Base-by-base conservation (phyloP, 2,329 filamentous ascomycete species). In the Plenodomus lindquistii region DNA sequence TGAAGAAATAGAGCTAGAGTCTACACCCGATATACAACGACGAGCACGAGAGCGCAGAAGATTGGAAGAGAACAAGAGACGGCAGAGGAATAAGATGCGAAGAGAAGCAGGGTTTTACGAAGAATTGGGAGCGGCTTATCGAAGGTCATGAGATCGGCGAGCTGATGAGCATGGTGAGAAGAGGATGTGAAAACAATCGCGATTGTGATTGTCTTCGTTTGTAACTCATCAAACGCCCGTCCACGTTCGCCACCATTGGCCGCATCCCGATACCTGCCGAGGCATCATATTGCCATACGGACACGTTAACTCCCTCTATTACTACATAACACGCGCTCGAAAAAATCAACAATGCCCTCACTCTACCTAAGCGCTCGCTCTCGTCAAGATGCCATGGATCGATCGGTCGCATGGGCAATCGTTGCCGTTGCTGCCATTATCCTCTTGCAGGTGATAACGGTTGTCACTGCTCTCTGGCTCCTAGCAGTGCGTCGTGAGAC, bases 401-500 rank as follows among this genome's bases (percentile, higher is more conserved):
- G 41, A 45, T 18, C 46, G 1, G 47, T 54, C 3, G 17, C 50
- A 31, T 44, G 35, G 36, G 16, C 47, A 21, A 4, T 54, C 11
- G 9, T 48, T 22, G 21, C 10, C n/a, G 46, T 59, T 2, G 11
- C 19, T 13, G 31, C 40, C 18, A 44, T 49, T 10, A n/a, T 54
- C 2, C 11, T 52, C 17, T 22, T 56, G 2, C 36, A 56, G 34
- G 19, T 20, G 2, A 1, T 44, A 8, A 19, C 48, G 34, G 34
- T 21, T 7, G 2, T 58, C 13, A 6, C 19, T 2, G 39, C 20
- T 19, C 40, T 59, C 17, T 31, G 38, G 18, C 19, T 42, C 34
- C 27, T 24, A 27, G 50, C 50, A 21, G 7, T 39, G 18, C 42
- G 29, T 37, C 53, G 48, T 31, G 55, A 59, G 39, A 48, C 52